Percentiles rank a stretch among this genome's conserved stretches.
phyloP scores from a whole-genome alignment of 2,329 filamentous ascomycete species.

The Colletotrichum tamarilloi region DNA sequence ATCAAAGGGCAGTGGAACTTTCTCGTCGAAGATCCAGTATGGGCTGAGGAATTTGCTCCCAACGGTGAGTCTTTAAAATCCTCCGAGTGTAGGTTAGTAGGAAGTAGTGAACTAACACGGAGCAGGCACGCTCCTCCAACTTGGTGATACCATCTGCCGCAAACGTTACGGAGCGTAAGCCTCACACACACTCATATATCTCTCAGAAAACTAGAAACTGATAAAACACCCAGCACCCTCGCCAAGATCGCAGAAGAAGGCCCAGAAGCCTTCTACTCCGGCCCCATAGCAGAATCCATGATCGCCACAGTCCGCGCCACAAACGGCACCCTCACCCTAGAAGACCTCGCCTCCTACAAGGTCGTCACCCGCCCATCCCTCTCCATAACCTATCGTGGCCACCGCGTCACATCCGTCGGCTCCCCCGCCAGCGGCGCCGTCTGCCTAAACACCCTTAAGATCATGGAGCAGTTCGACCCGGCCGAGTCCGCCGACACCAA shows the following conservation, averaged over 20 bases:
- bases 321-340: slow-evolving; percentile 88
- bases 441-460: slow-evolving; percentile 81
- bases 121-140: slow-evolving; percentile 69
- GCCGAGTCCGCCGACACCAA: slow-evolving; percentile 66
- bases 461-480: slow-evolving; percentile 78
- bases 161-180: slow-evolving; percentile 76
- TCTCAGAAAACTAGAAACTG: not conserved
- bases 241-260: slow-evolving; percentile 81
- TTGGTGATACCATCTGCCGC: slow-evolving; percentile 84
- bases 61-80: slow-evolving; percentile 59
- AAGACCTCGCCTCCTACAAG: slow-evolving; percentile 80
- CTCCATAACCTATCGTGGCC: slow-evolving; percentile 75
- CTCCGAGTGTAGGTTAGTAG: not conserved
- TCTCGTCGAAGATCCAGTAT: slow-evolving; percentile 78
- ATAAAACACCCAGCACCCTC: slow-evolving; percentile 63
- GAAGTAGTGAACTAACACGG: not conserved
- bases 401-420: slow-evolving; percentile 74
- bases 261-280: slow-evolving; percentile 78
- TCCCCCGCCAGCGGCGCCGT: slow-evolving; percentile 85
- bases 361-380: slow-evolving; percentile 73
- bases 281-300: slow-evolving; percentile 79
- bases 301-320: slow-evolving; percentile 73
- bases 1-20: slow-evolving; percentile 64
- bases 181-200: not conserved
- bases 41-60: slow-evolving; percentile 90